Base-by-base conservation (phyloP, 768 basidiomycete genomes). In the Boletus tylopilopsis region DNA sequence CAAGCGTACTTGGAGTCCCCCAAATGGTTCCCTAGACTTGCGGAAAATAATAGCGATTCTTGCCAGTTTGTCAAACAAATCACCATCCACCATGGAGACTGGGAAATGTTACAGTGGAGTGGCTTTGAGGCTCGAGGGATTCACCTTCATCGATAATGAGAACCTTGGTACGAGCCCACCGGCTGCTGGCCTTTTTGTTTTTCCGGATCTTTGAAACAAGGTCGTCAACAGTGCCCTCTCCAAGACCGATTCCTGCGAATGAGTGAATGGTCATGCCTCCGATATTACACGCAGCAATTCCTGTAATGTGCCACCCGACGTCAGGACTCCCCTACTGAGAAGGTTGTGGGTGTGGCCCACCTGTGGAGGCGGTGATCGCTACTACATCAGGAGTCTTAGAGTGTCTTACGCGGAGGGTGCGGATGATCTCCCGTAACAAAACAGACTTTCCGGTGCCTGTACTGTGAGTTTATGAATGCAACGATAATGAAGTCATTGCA, bases 11-110 rank as follows among this genome's bases (percentile, higher is more conserved):
- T 98, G 95, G 23, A 98, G 94, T 2, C 92, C 96, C 32, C 96
- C 96, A 52, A 97, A 98, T 0, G 96, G 90, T 30, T 74, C 71
- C 0, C 61, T n/a, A 2, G 74, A 79, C 54, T 81, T 82, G 40
- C 88, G 74, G 32, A 98, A 49, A 1, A 73, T 66, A 51, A 76
- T 70, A 2, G 84, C 94, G 33, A 98, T 82, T 25, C 61, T 71
- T 2, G 82, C 81, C 10, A 98, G 76, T 65, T 96, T 98, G 71
- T 98, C 93, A 58, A 97, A 95, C 5, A 94, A 71, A 33, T 86
- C 85, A 1, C 89, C 94, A 45, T 98, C 95, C 9, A 99, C 78
- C 96, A 99, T 99, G 1, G 96, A 98, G 11, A 99, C 95, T 99
- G 50, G 8, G 12, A 11, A 24, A 4, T 37, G 50, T 56, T 39